A percentile compares a stretch with the other conserved stretches of the same genome.
Evolutionary conservation across 106 monocot species (phyloP).

Genomic region (Acorus gramineus): DNA sequence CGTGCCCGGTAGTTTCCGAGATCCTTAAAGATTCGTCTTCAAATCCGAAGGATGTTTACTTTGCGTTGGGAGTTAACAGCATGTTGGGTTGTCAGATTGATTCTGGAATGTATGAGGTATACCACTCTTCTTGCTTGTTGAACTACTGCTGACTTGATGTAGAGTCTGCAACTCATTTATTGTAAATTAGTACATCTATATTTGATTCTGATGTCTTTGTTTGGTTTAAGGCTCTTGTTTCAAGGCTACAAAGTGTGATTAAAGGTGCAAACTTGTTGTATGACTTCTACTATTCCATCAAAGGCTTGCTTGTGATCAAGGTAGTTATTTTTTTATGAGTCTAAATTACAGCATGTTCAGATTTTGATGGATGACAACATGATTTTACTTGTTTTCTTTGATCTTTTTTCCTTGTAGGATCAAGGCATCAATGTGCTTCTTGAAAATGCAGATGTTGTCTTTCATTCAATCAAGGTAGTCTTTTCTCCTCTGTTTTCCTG

Average conservation of each 20-base stretch:
- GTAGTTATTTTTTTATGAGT: conserved; percentile 14
- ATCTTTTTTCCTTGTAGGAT: conserved; percentile 35
- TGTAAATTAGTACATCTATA: background rate
- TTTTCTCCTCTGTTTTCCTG: background rate
- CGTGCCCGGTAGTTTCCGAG: conserved; percentile 41
- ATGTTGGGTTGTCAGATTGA: conserved; percentile 51
- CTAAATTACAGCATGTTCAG: no score
- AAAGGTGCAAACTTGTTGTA: conserved; percentile 49
- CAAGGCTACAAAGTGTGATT: conserved; percentile 43
- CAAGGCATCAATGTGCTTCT: conserved; percentile 42
- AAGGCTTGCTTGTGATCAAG: conserved; percentile 69
- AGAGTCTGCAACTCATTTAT: background rate
- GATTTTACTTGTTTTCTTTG: no score
- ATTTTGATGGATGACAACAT: no score
- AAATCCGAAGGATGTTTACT: conserved; percentile 39
- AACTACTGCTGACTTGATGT: background rate
- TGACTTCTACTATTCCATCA: conserved; percentile 53
- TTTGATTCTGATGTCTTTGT: background rate
- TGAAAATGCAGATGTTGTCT: conserved; percentile 47
- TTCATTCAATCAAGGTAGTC: conserved; percentile 78
- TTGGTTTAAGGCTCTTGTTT: conserved; percentile 37
- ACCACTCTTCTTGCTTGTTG: background rate
- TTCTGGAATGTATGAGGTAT: conserved; percentile 35
- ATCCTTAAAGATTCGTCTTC: conserved; percentile 39
- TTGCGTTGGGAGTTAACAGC: conserved; percentile 51